These are phyloP conservation scores for Collybia nuda DNA, from an alignment of 768 basidiomycete genomes.

Conservation along the genomic window DNA sequence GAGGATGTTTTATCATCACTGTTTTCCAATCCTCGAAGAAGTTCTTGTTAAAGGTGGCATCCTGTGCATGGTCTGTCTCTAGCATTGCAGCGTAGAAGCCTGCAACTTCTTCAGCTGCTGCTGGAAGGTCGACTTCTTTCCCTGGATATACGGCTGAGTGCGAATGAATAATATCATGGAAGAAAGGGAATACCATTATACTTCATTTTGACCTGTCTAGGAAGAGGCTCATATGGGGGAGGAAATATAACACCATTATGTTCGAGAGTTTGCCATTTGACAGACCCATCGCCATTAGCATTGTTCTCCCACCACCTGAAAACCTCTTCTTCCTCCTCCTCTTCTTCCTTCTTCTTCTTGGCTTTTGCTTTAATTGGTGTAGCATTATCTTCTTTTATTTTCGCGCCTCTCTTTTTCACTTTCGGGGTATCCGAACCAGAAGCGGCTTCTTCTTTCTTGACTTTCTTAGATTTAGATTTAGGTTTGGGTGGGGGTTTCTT, in stretches of 20 bases:
- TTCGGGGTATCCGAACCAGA: constrained; percentile 43
- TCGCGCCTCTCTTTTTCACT: constrained; percentile 42
- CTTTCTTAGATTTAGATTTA: constrained; percentile 50
- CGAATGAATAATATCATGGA: constrained; percentile 2
- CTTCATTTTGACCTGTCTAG: constrained; percentile 85
- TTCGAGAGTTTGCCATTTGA: constrained; percentile 94
- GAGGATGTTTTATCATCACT: constrained; percentile 77
- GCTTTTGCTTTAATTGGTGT: constrained; percentile 36
- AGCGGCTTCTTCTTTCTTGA: constrained; percentile 49
- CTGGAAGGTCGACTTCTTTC: constrained; percentile 73
- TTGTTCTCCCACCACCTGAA: constrained; percentile 90
- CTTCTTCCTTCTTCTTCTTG: constrained; percentile 56
- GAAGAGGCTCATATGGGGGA: constrained; percentile 87
- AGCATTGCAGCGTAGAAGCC: constrained; percentile 93
- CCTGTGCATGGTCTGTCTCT: constrained; percentile 90
- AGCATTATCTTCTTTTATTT: constrained; percentile 40
- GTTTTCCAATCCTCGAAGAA: constrained; percentile 91
- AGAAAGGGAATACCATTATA: constrained; percentile 69
- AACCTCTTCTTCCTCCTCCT: constrained; percentile 71
- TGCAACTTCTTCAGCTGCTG: constrained; percentile 93
- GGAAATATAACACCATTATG: constrained; percentile 97
- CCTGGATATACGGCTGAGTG: constrained; percentile 42
- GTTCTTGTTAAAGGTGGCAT: constrained; percentile 87
- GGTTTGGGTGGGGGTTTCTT: constrained; percentile 49
- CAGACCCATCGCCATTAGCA: constrained; percentile 68